These are phyloP conservation scores for Podospora bellae-mahoneyi DNA, from an alignment of 495 filamentous ascomycete species.

Conservation along the genomic window DNA sequence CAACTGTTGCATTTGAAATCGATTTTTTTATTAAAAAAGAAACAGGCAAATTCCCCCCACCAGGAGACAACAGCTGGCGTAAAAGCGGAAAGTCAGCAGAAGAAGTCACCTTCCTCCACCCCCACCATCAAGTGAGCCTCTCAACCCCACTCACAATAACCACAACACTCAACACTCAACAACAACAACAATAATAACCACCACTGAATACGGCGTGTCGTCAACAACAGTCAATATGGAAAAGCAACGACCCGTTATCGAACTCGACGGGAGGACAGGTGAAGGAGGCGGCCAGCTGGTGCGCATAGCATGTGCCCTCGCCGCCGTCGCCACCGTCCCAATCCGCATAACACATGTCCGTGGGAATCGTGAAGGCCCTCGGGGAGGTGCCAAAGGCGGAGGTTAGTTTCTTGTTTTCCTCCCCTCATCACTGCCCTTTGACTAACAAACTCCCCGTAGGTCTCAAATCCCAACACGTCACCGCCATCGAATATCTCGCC, in stretches of 20 bases:
- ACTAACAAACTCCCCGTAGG: conserved; percentile 39
- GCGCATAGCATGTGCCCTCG: conserved; percentile 65
- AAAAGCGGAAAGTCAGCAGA: background rate
- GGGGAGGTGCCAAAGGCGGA: conserved; percentile 39
- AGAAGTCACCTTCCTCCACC: too few relatives aligned
- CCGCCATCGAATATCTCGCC: conserved; percentile 64
- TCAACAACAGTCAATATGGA: background rate
- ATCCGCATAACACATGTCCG: conserved; percentile 67
- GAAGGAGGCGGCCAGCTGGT: conserved; percentile 86
- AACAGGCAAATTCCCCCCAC: background rate
- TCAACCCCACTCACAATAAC: background rate
- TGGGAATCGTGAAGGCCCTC: conserved; percentile 54
- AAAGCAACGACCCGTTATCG: conserved; percentile 28
- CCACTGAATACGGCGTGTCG: background rate
- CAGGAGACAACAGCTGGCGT: background rate
- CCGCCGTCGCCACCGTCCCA: conserved; percentile 61
- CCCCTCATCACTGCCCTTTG: background rate
- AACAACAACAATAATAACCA: background rate
- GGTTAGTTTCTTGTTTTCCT: conserved; percentile 5
- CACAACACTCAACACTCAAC: background rate
- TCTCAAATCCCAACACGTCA: conserved; percentile 72
- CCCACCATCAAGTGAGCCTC: background rate
- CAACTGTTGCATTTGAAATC: background rate
- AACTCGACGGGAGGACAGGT: conserved; percentile 66
- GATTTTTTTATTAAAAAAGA: background rate